These are phyloP conservation scores for Noccaea caerulescens DNA, from an alignment of 345 rosid genomes.

Conservation along the genomic window DNA sequence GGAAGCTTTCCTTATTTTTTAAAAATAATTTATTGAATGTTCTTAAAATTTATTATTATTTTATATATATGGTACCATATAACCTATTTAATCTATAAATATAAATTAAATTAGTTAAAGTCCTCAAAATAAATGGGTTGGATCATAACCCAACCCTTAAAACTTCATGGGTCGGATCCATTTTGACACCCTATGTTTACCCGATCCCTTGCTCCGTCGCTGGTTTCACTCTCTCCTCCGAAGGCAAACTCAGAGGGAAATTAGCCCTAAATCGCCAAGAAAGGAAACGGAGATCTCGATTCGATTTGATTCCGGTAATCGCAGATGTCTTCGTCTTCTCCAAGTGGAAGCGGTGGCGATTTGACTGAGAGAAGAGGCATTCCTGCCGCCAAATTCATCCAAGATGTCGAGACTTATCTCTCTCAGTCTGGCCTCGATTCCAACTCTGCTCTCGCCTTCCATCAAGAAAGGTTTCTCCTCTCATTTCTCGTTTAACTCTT, in stretches of 20 bases:
- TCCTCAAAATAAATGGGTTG: no score
- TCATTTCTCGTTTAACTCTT: background rate
- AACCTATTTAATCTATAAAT: no score
- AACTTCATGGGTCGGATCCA: no score
- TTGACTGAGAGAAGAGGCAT: constrained; percentile 85
- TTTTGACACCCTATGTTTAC: no score
- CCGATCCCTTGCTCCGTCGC: constrained; percentile 12
- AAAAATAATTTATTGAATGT: no score
- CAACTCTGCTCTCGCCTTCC: constrained; percentile 84
- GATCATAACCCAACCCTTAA: no score
- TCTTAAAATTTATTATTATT: no score
- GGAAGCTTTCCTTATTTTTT: no score
- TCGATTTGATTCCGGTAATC: background rate
- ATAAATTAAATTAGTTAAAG: no score
- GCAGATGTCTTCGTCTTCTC: constrained; percentile 47
- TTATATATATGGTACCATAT: no score
- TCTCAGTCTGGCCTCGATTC: constrained; percentile 68
- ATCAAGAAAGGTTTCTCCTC: constrained; percentile 74
- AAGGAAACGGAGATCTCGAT: constrained; percentile 8
- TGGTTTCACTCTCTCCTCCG: constrained; percentile 13
- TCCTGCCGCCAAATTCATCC: constrained; percentile 86
- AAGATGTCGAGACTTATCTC: constrained; percentile 82
- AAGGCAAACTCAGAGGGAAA: constrained; percentile 1
- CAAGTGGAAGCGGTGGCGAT: constrained; percentile 34
- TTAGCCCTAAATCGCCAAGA: constrained; percentile 36